Evolutionary conservation across 495 filamentous ascomycete species (phyloP).

Genomic region (Clohesyomyces aquaticus): DNA sequence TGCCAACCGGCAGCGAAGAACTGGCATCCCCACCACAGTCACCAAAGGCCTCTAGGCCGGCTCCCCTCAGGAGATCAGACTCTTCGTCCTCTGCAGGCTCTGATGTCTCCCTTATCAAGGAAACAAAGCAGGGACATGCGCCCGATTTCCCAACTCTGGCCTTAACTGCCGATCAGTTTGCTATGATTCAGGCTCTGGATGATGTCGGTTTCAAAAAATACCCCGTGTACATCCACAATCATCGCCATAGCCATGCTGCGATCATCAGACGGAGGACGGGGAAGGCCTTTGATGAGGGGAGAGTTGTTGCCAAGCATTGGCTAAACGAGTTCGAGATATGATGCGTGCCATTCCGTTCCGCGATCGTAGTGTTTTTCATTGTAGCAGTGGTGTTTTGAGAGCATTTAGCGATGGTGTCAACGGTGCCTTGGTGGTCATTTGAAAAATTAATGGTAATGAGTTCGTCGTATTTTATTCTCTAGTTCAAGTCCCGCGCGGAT

Average conservation of each 20-base stretch:
- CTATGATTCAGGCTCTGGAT: conserved; percentile 79
- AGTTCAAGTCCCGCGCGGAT: not conserved
- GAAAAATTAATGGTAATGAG: not conserved
- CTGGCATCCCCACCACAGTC: conserved; percentile 15
- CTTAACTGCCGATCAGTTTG: conserved; percentile 76
- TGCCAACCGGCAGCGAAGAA: conserved; percentile 53
- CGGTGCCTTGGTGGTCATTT: not conserved
- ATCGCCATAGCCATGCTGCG: conserved; percentile 80
- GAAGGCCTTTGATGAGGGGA: conserved; percentile 71
- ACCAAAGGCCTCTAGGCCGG: not conserved
- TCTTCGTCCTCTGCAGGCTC: not conserved
- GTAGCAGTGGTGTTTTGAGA: not conserved
- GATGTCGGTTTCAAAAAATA: conserved; percentile 77
- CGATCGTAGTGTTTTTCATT: not conserved
- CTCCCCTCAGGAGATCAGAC: not conserved
- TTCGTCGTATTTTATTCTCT: not conserved
- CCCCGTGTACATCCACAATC: conserved; percentile 82
- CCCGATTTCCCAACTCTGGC: conserved; percentile 69
- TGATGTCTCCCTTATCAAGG: conserved; percentile 13
- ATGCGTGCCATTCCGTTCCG: not conserved
- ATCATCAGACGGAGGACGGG: conserved; percentile 77
- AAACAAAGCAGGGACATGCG: conserved; percentile 12
- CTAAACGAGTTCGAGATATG: conserved; percentile 72
- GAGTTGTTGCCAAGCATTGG: conserved; percentile 81
- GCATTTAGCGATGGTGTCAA: not conserved